A percentile compares a stretch with the other conserved stretches of the same genome.
phyloP scores from a whole-genome alignment of 257 asterid genomes.

The Nicotiana attenuata region DNA sequence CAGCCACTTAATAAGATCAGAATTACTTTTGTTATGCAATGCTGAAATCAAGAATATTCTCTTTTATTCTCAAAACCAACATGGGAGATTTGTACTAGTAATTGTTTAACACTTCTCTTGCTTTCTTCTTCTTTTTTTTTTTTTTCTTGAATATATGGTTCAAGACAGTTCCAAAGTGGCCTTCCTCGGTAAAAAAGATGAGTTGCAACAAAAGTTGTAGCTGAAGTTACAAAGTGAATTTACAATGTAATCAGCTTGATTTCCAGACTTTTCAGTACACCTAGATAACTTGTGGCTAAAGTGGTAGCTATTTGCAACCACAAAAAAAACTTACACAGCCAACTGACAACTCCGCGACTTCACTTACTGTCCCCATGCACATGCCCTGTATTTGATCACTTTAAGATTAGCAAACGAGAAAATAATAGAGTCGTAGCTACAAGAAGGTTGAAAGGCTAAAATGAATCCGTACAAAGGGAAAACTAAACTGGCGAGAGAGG shows the following conservation, averaged over 20 bases:
- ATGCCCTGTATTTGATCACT: constrained; percentile 14
- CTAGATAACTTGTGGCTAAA: background rate
- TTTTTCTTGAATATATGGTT: too few species aligned
- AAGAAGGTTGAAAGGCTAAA: background rate
- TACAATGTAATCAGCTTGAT: background rate
- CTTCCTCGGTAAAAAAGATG: background rate
- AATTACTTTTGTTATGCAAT: background rate
- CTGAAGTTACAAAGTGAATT: background rate
- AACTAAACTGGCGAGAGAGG: background rate
- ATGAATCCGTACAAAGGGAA: background rate
- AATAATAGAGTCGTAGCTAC: background rate
- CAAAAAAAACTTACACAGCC: background rate
- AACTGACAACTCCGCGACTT: background rate
- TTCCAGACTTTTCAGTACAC: background rate
- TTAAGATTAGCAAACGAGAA: background rate
- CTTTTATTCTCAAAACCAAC: background rate
- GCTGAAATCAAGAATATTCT: too few species aligned
- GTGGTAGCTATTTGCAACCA: background rate
- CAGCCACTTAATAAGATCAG: too few species aligned
- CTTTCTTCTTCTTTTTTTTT: too few species aligned
- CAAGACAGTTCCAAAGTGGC: background rate
- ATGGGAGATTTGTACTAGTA: background rate
- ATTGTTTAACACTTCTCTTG: too few species aligned
- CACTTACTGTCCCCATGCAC: constrained; percentile 22
- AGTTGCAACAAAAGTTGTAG: background rate